Evolutionary conservation across 345 rosid genomes (phyloP).

Genomic region (Heritiera littoralis): DNA sequence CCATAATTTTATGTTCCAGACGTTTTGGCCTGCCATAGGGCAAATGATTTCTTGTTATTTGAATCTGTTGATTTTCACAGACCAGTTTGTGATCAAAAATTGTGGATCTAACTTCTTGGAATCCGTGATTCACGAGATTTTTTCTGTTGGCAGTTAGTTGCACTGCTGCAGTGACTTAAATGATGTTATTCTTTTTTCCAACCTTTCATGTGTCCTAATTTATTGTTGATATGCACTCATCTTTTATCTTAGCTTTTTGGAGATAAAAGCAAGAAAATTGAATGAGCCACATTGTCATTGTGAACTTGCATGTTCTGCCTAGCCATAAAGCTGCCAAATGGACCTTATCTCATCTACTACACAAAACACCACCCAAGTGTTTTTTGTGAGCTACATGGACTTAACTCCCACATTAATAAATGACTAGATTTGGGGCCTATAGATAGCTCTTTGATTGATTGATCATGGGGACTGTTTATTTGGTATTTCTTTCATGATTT

Average conservation of each 20-base stretch:
- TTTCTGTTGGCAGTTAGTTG: constrained; percentile 42
- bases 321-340: constrained; percentile 29
- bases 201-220: constrained; percentile 40
- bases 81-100: constrained; percentile 23
- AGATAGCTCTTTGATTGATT: background rate
- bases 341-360: constrained; percentile 23
- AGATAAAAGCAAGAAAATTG: constrained; percentile 22
- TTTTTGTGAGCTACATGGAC: constrained; percentile 1
- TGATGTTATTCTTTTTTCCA: constrained; percentile 26
- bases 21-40: constrained; percentile 5
- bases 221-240: constrained; percentile 25
- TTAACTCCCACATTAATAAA: background rate
- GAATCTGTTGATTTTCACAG: constrained; percentile 2
- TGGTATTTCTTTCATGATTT: constrained; percentile 18
- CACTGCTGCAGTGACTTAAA: constrained; percentile 36
- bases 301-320: constrained; percentile 25
- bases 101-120: constrained; percentile 29
- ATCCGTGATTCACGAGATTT: constrained; percentile 55
- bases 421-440: background rate
- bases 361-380: constrained; percentile 5
- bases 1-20: constrained; percentile 4
- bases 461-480: constrained; percentile 1
- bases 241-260: constrained; percentile 25
- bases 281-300: constrained; percentile 4
- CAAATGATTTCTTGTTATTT: constrained; percentile 14